These are phyloP conservation scores for Aspergillus jensenii DNA, from an alignment of 2,329 filamentous ascomycete genomes.

Conservation along the genomic window DNA sequence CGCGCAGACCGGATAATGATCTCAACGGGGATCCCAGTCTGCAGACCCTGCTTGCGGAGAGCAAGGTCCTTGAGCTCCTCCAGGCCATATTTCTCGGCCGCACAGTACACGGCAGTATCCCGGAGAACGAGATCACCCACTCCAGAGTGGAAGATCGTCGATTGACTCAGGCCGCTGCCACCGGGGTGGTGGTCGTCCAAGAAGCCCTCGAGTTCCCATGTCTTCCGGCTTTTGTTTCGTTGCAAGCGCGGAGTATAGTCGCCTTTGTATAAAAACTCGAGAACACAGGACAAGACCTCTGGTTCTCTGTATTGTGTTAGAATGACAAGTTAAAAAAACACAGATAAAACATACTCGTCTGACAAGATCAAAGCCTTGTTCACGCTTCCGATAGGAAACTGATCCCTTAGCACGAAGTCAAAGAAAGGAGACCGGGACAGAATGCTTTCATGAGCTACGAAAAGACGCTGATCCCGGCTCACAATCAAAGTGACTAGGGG, in stretches of 20 bases:
- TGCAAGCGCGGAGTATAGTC: slow-evolving; percentile 91
- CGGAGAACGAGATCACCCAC: slow-evolving; percentile 76
- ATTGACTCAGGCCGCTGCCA: slow-evolving; percentile 65
- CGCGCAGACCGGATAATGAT: slow-evolving; percentile 89
- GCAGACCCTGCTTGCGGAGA: slow-evolving; percentile 90
- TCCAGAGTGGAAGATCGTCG: slow-evolving; percentile 75
- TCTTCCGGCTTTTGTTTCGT: slow-evolving; percentile 80
- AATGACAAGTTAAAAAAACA: background rate
- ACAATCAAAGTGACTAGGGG: slow-evolving; percentile 87
- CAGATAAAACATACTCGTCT: slow-evolving; percentile 49
- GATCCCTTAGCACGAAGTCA: slow-evolving; percentile 66
- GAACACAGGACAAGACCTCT: slow-evolving; percentile 87
- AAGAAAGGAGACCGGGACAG: slow-evolving; percentile 85
- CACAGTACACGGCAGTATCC: slow-evolving; percentile 93
- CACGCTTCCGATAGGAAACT: slow-evolving; percentile 68
- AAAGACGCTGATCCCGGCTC: slow-evolving; percentile 80
- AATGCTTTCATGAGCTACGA: slow-evolving; percentile 93
- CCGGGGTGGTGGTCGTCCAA: slow-evolving; percentile 54
- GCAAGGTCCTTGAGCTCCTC: slow-evolving; percentile 89
- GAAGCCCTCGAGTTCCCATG: slow-evolving; percentile 83
- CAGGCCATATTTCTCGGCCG: slow-evolving; percentile 85
- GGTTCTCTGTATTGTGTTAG: slow-evolving; percentile 63
- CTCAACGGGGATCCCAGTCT: slow-evolving; percentile 86
- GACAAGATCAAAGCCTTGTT: slow-evolving; percentile 77
- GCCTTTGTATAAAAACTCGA: slow-evolving; percentile 96